Conservation (phyloP, 306 rosid species). For the Sindora glabra region DNA sequence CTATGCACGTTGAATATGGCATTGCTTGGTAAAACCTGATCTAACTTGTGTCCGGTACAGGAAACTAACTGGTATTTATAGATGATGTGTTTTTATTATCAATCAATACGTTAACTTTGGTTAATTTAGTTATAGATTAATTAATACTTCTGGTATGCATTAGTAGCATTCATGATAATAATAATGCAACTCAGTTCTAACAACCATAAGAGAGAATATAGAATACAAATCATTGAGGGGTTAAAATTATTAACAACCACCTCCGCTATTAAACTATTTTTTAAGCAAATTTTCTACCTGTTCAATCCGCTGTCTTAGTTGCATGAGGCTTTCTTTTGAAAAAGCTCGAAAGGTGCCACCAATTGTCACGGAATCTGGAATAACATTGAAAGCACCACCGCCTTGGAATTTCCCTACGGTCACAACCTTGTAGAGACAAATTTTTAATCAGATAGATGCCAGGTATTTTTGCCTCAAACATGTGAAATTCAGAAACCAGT, state of each 20-base stretch:
- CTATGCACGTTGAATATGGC: background rate
- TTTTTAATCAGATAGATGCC: no score
- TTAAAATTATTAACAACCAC: no score
- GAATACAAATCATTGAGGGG: background rate
- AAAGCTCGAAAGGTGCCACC: constrained; percentile 88
- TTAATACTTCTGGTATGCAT: background rate
- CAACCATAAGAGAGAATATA: background rate
- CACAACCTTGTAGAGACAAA: constrained; percentile 49
- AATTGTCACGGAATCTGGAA: constrained; percentile 80
- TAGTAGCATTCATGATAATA: background rate
- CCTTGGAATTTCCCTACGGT: constrained; percentile 68
- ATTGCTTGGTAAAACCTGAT: background rate
- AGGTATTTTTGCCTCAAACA: no score
- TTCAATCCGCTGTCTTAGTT: constrained; percentile 49
- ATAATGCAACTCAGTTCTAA: background rate
- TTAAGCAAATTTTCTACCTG: no score
- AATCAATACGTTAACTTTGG: background rate
- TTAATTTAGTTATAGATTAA: background rate
- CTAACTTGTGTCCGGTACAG: background rate
- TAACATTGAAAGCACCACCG: constrained; percentile 84
- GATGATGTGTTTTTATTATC: background rate
- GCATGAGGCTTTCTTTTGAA: constrained; percentile 37
- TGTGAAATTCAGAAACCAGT: no score
- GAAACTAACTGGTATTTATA: background rate
- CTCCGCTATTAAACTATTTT: no score